Conservation (phyloP, 73 alveolate genomes). For the Tetrahymena thermophila region DNA sequence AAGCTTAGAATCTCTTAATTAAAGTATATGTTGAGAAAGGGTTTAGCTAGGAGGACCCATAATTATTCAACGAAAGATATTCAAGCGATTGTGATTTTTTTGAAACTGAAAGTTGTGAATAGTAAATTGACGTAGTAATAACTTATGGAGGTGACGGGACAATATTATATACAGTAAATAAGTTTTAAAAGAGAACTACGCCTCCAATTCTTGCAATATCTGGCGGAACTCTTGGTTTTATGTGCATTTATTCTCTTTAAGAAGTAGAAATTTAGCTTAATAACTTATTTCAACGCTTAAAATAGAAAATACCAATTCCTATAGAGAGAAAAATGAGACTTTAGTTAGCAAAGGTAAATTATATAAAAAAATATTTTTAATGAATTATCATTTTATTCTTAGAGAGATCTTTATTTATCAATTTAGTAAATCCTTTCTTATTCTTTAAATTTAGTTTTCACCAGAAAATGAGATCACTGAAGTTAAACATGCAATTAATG, state of each 20-base stretch:
- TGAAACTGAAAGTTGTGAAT: not conserved
- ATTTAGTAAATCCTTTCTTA: not conserved
- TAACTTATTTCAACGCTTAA: not conserved
- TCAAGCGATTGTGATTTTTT: not conserved
- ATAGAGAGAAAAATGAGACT: slow-evolving; percentile 39
- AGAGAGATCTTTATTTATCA: too few species aligned
- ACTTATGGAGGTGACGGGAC: slow-evolving; percentile 43
- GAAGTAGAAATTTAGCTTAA: not conserved
- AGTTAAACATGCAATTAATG: slow-evolving; percentile 22
- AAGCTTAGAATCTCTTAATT: not conserved
- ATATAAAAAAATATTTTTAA: not conserved
- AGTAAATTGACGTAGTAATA: not conserved
- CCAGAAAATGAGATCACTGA: not conserved
- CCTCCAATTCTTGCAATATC: slow-evolving; percentile 32
- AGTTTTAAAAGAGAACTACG: slow-evolving; percentile 17
- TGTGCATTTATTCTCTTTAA: slow-evolving; percentile 25
- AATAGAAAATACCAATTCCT: not conserved
- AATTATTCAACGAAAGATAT: not conserved
- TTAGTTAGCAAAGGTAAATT: not conserved
- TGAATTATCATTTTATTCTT: too few species aligned
- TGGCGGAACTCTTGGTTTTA: slow-evolving; percentile 37
- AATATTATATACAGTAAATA: slow-evolving; percentile 18
- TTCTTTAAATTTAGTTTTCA: not conserved
- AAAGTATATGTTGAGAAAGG: not conserved
- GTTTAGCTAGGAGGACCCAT: not conserved